phyloP scores from a whole-genome alignment of 164 flowering plant genomes.

The Dillenia turbinata region DNA sequence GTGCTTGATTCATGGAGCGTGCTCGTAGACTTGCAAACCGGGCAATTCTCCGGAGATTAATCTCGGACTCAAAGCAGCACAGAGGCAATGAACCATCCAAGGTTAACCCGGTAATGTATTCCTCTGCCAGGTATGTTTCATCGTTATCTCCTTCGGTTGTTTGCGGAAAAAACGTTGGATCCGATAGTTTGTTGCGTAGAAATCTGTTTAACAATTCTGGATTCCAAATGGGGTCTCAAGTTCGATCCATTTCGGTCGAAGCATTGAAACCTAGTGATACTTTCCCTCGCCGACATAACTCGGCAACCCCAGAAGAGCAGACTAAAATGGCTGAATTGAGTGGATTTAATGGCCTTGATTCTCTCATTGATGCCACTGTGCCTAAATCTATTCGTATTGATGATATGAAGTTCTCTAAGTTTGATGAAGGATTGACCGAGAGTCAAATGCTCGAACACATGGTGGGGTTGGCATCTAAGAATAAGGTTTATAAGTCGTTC shows the following conservation, averaged over 20 bases:
- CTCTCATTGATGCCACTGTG: constrained; percentile 87
- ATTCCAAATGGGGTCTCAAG: constrained; percentile 24
- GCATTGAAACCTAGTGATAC: constrained; percentile 84
- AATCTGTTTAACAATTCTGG: constrained; percentile 10
- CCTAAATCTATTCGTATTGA: constrained; percentile 73
- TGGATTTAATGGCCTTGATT: constrained; percentile 60
- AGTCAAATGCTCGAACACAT: constrained; percentile 87
- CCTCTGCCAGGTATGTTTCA: constrained; percentile 63
- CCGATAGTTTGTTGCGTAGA: constrained; percentile 17
- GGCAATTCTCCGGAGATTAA: constrained; percentile 56
- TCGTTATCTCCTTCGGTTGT: constrained; percentile 47
- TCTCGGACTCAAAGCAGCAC: constrained; percentile 46
- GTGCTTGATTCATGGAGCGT: constrained; percentile 58
- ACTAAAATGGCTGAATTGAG: constrained; percentile 59
- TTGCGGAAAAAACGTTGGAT: constrained; percentile 6
- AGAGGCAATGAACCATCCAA: constrained; percentile 16
- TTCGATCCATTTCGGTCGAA: constrained; percentile 65
- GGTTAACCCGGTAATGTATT: constrained; percentile 14
- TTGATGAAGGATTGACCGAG: constrained; percentile 89
- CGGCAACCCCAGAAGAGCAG: constrained; percentile 85
- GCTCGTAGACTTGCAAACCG: constrained; percentile 77
- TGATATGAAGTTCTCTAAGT: constrained; percentile 63
- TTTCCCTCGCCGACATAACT: constrained; percentile 94
- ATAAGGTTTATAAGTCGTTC: constrained; percentile 76
- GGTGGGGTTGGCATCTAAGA: constrained; percentile 60